Evolutionary conservation across 192 early-diverging fungal species (phyloP).

Genomic region (Endogone sp.): DNA sequence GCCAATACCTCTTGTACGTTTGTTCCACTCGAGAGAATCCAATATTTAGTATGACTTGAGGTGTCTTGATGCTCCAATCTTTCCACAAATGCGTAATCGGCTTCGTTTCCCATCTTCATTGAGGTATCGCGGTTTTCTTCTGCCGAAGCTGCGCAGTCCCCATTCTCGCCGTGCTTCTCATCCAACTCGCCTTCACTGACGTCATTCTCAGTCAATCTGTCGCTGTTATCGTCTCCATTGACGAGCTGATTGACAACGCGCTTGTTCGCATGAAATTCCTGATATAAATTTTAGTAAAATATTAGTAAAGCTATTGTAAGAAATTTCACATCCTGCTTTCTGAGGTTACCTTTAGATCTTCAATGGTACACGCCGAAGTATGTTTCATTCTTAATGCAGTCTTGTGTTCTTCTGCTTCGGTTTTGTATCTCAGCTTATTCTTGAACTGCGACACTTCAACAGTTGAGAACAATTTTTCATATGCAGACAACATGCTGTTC

Average conservation of each 20-base stretch:
- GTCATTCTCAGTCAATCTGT: not conserved
- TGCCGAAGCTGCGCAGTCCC: not conserved
- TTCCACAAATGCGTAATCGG: constrained; percentile 9
- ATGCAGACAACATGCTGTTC: constrained; percentile 10
- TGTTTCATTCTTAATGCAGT: constrained; percentile 7
- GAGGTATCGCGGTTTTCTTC: not conserved
- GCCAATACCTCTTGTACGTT: constrained; percentile 15
- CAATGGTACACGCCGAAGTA: constrained; percentile 8
- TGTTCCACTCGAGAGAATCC: constrained; percentile 19
- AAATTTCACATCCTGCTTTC: not conserved
- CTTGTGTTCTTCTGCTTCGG: constrained; percentile 7
- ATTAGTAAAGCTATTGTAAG: not conserved
- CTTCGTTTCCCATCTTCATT: not conserved
- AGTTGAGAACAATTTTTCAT: constrained; percentile 12
- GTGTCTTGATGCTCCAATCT: constrained; percentile 10
- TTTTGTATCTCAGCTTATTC: constrained; percentile 11
- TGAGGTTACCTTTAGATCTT: constrained; percentile 18
- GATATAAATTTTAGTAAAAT: not conserved
- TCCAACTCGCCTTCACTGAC: not conserved
- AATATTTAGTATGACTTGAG: constrained; percentile 2
- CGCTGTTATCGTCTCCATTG: not conserved
- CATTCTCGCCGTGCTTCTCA: not conserved
- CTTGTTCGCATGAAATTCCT: not conserved
- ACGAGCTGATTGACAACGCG: not conserved
- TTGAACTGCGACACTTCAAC: constrained; percentile 4